A percentile compares a stretch with the other conserved stretches of the same genome.
These are phyloP conservation scores for Bigelowiella natans DNA, from an alignment of 78 protist species.

Conservation along the genomic window DNA sequence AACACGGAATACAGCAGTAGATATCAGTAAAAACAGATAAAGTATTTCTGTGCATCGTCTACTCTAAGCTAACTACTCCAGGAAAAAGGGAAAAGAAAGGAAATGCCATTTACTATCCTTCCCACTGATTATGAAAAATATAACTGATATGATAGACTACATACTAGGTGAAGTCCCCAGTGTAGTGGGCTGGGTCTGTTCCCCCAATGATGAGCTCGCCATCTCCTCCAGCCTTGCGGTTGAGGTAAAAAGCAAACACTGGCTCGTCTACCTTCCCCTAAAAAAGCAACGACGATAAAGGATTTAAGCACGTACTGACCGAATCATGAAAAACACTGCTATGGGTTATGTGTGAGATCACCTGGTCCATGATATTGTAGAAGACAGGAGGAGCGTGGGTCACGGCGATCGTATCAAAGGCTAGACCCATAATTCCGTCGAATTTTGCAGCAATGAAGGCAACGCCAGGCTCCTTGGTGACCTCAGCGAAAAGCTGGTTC, in stretches of 20 bases:
- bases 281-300: background rate
- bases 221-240: conserved; percentile 37
- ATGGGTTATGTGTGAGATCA: background rate
- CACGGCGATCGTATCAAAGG: conserved; percentile 73
- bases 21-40: too few relatives aligned
- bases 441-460: background rate
- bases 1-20: too few relatives aligned
- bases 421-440: conserved; percentile 76
- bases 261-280: conserved; percentile 22
- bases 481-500: conserved; percentile 75
- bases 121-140: too few relatives aligned
- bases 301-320: background rate
- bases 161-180: conserved; percentile 31
- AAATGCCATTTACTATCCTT: too few relatives aligned
- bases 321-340: background rate
- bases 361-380: conserved; percentile 58
- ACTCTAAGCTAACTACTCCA: too few relatives aligned
- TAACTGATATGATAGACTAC: too few relatives aligned
- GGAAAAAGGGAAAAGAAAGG: too few relatives aligned
- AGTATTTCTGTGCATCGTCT: too few relatives aligned
- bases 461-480: background rate
- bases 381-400: conserved; percentile 68
- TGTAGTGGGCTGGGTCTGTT: conserved; percentile 46
- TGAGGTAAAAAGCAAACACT: conserved; percentile 75
- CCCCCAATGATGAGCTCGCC: conserved; percentile 86